These are phyloP conservation scores for Boletus subcaerulescens DNA, from an alignment of 768 basidiomycete genomes.

Conservation along the genomic window DNA sequence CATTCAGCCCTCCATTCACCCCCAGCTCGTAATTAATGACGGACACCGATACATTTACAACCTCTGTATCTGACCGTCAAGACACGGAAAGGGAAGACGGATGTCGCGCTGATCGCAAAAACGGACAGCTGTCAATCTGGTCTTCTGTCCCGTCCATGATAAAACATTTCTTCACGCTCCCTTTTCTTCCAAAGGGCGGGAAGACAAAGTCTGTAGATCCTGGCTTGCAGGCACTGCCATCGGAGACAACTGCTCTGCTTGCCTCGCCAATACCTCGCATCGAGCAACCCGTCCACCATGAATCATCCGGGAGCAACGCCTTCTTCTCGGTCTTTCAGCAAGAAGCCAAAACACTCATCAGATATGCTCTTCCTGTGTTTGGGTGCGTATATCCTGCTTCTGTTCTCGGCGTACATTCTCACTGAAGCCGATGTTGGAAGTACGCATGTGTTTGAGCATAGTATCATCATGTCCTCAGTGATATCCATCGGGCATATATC, in stretches of 20 bases:
- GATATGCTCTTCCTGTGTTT: conserved; percentile 72
- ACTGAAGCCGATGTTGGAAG: conserved; percentile 25
- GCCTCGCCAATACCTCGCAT: conserved; percentile 51
- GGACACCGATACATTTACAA: too few relatives aligned
- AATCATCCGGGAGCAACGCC: conserved; percentile 21
- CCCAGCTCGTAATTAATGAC: too few relatives aligned
- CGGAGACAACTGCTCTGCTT: conserved; percentile 59
- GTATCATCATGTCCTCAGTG: conserved; percentile 79
- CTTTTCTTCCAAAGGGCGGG: background rate
- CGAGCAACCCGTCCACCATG: conserved; percentile 35
- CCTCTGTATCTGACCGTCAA: conserved; percentile 47
- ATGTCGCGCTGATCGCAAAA: background rate
- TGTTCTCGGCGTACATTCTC: background rate
- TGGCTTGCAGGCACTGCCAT: conserved; percentile 7
- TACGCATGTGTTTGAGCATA: conserved; percentile 82
- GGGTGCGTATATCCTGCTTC: conserved; percentile 44
- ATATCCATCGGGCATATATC: conserved; percentile 92
- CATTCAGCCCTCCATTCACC: background rate
- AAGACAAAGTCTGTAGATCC: conserved; percentile 1
- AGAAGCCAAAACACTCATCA: conserved; percentile 43
- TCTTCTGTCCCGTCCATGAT: background rate
- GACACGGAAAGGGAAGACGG: conserved; percentile 45
- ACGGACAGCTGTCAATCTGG: background rate
- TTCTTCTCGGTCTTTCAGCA: background rate
- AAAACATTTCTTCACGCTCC: conserved; percentile 1